A percentile compares a stretch with the other conserved stretches of the same genome.
phyloP scores from a whole-genome alignment of 2,329 filamentous ascomycete species.

The Pleomassaria siparia region DNA sequence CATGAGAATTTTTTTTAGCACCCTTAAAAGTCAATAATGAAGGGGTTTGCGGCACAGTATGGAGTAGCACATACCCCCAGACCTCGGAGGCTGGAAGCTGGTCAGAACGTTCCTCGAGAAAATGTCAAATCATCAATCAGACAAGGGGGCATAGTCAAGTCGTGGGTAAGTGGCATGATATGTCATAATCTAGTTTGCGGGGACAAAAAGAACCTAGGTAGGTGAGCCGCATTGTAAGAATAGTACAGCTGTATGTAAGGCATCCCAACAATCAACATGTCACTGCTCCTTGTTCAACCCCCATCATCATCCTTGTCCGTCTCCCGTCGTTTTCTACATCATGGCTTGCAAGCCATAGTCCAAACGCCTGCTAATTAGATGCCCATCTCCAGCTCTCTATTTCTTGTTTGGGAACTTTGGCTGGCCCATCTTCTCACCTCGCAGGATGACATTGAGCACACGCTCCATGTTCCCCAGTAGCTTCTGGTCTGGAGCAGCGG shows the following conservation, averaged over 20 bases:
- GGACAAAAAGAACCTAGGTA: not conserved
- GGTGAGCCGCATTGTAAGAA: not conserved
- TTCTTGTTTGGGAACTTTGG: conserved; percentile 79
- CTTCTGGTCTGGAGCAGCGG: conserved; percentile 80
- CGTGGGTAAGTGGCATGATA: not conserved
- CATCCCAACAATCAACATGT: too few species aligned
- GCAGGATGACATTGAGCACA: conserved; percentile 83
- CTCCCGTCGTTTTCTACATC: too few species aligned
- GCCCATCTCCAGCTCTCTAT: conserved; percentile 46
- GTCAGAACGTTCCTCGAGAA: too few species aligned
- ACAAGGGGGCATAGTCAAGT: not conserved
- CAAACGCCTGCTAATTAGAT: conserved; percentile 32
- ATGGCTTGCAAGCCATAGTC: not conserved
- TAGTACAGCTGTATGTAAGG: not conserved
- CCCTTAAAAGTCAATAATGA: too few species aligned
- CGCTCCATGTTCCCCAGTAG: conserved; percentile 76
- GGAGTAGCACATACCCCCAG: too few species aligned
- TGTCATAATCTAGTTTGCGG: not conserved
- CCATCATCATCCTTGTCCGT: too few species aligned
- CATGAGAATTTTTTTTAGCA: too few species aligned
- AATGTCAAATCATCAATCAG: too few species aligned
- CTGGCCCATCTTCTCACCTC: conserved; percentile 81
- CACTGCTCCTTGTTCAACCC: too few species aligned
- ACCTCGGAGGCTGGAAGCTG: too few species aligned
- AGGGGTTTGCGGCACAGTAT: too few species aligned